These are phyloP conservation scores for Pyrrhoderma lamaoense DNA, from an alignment of 1,284 basidiomycete species.

Conservation along the genomic window DNA sequence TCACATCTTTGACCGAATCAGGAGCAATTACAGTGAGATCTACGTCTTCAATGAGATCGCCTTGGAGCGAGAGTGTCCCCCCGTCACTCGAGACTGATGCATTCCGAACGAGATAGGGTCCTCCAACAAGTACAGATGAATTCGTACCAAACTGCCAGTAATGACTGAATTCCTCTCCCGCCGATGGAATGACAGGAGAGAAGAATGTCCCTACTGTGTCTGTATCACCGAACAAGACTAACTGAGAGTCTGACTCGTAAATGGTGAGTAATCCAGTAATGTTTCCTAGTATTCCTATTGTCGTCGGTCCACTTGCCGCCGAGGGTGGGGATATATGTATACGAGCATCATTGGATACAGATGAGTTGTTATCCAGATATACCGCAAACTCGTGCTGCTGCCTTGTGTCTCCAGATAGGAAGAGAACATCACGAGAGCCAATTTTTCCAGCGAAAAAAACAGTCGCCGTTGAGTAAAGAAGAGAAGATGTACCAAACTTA, in stretches of 20 bases:
- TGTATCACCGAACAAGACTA: constrained; percentile 60
- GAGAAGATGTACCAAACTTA: constrained; percentile 29
- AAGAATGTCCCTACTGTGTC: constrained; percentile 52
- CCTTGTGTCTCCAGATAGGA: constrained; percentile 52
- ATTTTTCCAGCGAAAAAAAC: constrained; percentile 63
- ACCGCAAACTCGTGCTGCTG: constrained; percentile 59
- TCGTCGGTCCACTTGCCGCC: not conserved
- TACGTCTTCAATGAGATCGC: constrained; percentile 41
- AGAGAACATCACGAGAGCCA: constrained; percentile 58
- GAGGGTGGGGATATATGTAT: constrained; percentile 40
- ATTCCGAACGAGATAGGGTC: constrained; percentile 49
- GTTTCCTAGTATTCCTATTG: constrained; percentile 41
- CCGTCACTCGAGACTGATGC: constrained; percentile 31
- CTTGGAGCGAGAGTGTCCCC: constrained; percentile 34
- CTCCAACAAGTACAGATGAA: constrained; percentile 44
- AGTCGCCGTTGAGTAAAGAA: constrained; percentile 26
- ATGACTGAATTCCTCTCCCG: constrained; percentile 24
- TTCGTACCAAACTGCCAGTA: constrained; percentile 48
- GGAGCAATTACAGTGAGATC: constrained; percentile 47
- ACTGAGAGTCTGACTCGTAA: constrained; percentile 56
- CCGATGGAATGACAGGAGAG: constrained; percentile 37
- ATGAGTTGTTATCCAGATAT: constrained; percentile 36
- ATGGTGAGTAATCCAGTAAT: constrained; percentile 52
- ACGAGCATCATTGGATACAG: constrained; percentile 48
- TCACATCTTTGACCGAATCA: constrained; percentile 39